Conservation (phyloP, 352 stramenopile genomes). For the Phytophthora lateralis region DNA sequence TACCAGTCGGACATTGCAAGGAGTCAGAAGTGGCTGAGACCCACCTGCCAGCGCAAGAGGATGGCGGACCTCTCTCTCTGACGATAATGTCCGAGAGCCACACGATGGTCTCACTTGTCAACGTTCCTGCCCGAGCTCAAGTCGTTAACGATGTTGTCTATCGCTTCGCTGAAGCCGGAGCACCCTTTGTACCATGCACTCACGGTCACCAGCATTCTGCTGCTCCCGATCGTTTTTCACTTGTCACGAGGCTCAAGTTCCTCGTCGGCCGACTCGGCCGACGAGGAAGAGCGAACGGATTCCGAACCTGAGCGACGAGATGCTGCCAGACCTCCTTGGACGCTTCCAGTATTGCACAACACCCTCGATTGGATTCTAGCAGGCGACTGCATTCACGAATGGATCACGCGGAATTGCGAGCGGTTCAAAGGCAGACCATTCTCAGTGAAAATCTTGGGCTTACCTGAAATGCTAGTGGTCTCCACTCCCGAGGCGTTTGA, state of each 20-base stretch:
- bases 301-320: constrained; percentile 15
- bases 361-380: constrained; percentile 14
- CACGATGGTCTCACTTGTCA: constrained; percentile 18
- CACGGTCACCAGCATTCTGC: constrained; percentile 16
- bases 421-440: constrained; percentile 40
- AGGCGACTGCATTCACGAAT: constrained; percentile 19
- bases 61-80: constrained; percentile 14
- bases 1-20: constrained; percentile 9
- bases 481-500: constrained; percentile 38
- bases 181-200: constrained; percentile 12
- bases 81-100: constrained; percentile 6
- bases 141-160: constrained; percentile 16
- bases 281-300: constrained; percentile 1
- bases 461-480: constrained; percentile 29
- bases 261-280: constrained; percentile 1
- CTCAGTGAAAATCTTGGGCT: constrained; percentile 39
- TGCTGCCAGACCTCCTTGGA: constrained; percentile 13
- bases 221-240: constrained; percentile 22
- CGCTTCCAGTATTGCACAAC: constrained; percentile 27
- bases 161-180: constrained; percentile 17
- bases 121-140: background rate
- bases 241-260: constrained; percentile 8
- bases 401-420: constrained; percentile 18
- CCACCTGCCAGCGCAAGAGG: constrained; percentile 11
- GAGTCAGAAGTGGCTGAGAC: constrained; percentile 14